Conservation (phyloP, 148 eudicot genomes). For the Salicornia ramosissima region DNA sequence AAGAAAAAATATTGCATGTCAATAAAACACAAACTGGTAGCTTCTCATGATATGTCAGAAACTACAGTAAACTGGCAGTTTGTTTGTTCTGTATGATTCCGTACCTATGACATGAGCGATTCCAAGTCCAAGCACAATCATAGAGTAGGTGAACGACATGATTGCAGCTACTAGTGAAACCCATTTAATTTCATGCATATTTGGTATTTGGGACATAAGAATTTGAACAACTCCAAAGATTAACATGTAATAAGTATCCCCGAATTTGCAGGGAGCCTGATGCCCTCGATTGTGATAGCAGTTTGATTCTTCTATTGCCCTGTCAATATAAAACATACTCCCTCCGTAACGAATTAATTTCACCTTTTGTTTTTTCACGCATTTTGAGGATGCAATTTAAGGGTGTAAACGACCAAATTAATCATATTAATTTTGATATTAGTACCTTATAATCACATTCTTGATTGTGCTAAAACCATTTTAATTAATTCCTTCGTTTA, state of each 20-base stretch:
- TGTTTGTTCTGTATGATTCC: not conserved
- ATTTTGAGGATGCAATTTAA: too few species aligned
- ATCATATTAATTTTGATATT: too few species aligned
- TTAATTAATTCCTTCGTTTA: too few species aligned
- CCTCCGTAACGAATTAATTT: too few species aligned
- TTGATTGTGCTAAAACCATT: too few species aligned
- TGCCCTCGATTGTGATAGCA: slow-evolving; percentile 77
- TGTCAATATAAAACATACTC: slow-evolving; percentile 29
- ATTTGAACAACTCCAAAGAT: slow-evolving; percentile 64
- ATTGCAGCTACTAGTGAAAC: slow-evolving; percentile 66
- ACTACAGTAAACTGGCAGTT: too few species aligned
- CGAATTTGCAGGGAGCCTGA: slow-evolving; percentile 48
- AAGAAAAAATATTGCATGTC: not conserved
- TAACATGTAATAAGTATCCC: slow-evolving; percentile 46
- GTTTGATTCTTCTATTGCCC: slow-evolving; percentile 72
- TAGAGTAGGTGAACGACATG: slow-evolving; percentile 79
- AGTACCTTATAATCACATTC: too few species aligned
- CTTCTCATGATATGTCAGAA: too few species aligned
- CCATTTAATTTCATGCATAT: slow-evolving; percentile 66
- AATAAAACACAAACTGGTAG: not conserved
- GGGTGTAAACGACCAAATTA: too few species aligned
- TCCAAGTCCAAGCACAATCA: slow-evolving; percentile 69
- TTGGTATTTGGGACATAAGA: slow-evolving; percentile 73
- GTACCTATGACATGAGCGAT: slow-evolving; percentile 61
- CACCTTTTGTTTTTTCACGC: too few species aligned